Evolutionary conservation across 1,284 basidiomycete genomes (phyloP), one percentile per base, ranked within the genome.

Genomic region (Exsudoporus floridanus): DNA sequence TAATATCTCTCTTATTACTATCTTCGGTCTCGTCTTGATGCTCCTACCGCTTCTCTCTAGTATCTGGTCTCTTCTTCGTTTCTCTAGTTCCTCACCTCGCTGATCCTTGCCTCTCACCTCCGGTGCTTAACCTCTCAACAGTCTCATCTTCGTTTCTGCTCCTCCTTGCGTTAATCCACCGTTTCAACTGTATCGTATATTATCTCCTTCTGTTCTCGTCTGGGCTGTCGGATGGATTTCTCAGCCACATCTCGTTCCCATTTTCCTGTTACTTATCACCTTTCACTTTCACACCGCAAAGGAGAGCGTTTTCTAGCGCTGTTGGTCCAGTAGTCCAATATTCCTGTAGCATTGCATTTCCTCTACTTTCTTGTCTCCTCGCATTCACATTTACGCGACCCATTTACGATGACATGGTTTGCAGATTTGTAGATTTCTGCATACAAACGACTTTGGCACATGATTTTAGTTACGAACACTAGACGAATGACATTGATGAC

Each of bases 1-100:
- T 68, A 68, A 67, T 68, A 64, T 57, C 48, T 58, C 58, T 63
- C 67, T 68, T 68, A 68, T 71, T 71, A 59, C 59, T 68, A 71
- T 70, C 63, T 65, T 64, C 56, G 14, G 55, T 60, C 52, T 64
- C 59, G 37, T 46, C 28, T 55, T 57, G 54, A 60, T 55, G 36
- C 35, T 40, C 30, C 34, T 64, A 60, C 30, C 21, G 31, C 41
- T 64, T 50, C 39, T 49, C 40, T 60, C 57, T 61, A 58, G 64
- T 58, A 42, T 49, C 51, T 39, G 36, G 44, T 58, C 41, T 58
- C 37, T 49, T 55, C n/a, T n/a, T 56, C 21, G 7, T 18, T 31
- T 47, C 54, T 53, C 49, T 46, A 39, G 47, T 53, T 44, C 51
- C 40, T 56, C 48, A 25, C 48, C 33, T 57, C 53, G 42, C 44